These are phyloP conservation scores for Jatropha curcas DNA, from an alignment of 345 rosid species.

Conservation along the genomic window DNA sequence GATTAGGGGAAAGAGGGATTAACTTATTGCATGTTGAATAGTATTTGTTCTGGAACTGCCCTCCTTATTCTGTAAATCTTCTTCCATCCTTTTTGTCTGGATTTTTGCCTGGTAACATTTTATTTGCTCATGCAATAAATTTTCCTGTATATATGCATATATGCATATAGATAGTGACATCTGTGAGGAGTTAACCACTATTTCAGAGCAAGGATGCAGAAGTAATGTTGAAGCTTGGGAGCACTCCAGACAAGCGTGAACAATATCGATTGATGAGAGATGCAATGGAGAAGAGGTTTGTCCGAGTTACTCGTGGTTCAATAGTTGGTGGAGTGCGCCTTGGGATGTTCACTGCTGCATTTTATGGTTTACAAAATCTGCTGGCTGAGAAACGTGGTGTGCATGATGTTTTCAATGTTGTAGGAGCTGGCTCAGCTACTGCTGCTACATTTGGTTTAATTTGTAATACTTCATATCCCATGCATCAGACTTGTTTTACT, in stretches of 20 bases:
- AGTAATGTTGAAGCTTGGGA: conserved; percentile 93
- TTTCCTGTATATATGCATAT: not conserved
- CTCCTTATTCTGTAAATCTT: not conserved
- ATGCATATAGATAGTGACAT: not conserved
- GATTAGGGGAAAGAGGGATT: not conserved
- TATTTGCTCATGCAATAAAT: not conserved
- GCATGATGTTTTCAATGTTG: conserved; percentile 77
- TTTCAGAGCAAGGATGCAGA: conserved; percentile 94
- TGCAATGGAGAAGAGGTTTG: conserved; percentile 93
- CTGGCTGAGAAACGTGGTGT: conserved; percentile 78
- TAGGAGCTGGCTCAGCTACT: conserved; percentile 94
- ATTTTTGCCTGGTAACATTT: not conserved
- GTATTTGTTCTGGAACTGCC: not conserved
- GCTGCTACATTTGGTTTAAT: conserved; percentile 86
- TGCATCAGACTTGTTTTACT: not conserved
- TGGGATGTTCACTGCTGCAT: conserved; percentile 88
- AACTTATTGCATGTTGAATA: not conserved
- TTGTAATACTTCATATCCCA: conserved; percentile 38
- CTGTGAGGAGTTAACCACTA: not conserved
- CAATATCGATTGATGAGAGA: conserved; percentile 86
- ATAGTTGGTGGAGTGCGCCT: conserved; percentile 88
- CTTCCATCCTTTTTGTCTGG: not conserved
- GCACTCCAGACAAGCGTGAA: conserved; percentile 86
- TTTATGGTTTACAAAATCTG: conserved; percentile 70
- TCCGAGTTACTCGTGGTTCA: conserved; percentile 84